These are phyloP conservation scores for Stephanocyclus meneghinianus DNA, from an alignment of 352 stramenopile genomes.

Conservation along the genomic window DNA sequence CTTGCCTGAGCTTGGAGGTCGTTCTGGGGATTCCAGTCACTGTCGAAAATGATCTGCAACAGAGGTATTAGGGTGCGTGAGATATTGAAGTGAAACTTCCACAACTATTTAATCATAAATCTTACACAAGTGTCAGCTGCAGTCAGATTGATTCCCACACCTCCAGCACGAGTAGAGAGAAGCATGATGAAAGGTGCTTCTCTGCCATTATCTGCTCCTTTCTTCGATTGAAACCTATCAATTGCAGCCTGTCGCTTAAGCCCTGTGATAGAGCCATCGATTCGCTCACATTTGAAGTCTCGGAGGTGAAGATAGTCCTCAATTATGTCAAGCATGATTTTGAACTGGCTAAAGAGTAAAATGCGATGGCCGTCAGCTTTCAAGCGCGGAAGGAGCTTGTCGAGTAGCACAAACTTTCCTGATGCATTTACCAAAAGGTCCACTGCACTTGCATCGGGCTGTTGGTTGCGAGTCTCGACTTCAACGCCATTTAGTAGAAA, in stretches of 20 bases:
- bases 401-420: slow-evolving; percentile 97
- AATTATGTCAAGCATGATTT: slow-evolving; percentile 99
- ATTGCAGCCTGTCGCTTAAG: slow-evolving; percentile 94
- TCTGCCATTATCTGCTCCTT: slow-evolving; percentile 68
- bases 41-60: slow-evolving; percentile 64
- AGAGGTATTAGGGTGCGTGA: slow-evolving; percentile 7
- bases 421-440: slow-evolving; percentile 88
- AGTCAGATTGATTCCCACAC: slow-evolving; percentile 93
- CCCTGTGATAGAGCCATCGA: slow-evolving; percentile 98
- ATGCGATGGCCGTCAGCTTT: slow-evolving; percentile 94
- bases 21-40: slow-evolving; percentile 99
- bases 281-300: slow-evolving; percentile 92
- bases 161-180: slow-evolving; percentile 96
- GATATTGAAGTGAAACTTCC: slow-evolving; percentile 40
- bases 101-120: not conserved
- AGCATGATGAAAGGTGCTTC: slow-evolving; percentile 96
- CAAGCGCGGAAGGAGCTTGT: slow-evolving; percentile 97
- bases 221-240: slow-evolving; percentile 94
- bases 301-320: slow-evolving; percentile 95
- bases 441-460: slow-evolving; percentile 81
- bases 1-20: slow-evolving; percentile 82
- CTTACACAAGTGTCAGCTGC: slow-evolving; percentile 96
- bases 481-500: slow-evolving; percentile 97
- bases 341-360: slow-evolving; percentile 98
- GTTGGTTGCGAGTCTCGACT: slow-evolving; percentile 58